Evolutionary conservation across 2,329 filamentous ascomycete species (phyloP).

Genomic region (Fusarium sp.): DNA sequence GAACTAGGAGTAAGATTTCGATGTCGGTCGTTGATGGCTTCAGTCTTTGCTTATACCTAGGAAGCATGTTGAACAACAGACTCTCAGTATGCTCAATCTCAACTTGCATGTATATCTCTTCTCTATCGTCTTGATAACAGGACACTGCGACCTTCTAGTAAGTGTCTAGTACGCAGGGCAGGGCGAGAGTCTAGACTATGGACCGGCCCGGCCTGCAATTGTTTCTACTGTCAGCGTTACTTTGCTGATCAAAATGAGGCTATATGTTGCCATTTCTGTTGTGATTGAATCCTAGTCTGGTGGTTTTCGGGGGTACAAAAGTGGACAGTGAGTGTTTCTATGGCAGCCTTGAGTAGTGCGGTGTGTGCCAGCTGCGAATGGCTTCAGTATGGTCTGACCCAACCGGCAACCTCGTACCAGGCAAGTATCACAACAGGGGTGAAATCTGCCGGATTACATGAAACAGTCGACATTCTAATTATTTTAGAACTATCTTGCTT

Average conservation of each 20-base stretch:
- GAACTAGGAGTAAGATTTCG: conserved; percentile 10
- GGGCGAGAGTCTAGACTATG: conserved; percentile 25
- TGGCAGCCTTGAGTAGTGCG: conserved; percentile 17
- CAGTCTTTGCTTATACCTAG: conserved; percentile 18
- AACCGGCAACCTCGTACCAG: conserved; percentile 39
- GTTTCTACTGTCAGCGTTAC: not conserved
- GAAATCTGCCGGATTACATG: conserved; percentile 6
- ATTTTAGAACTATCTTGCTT: conserved; percentile 14
- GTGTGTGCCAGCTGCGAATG: conserved; percentile 29
- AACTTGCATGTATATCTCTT: not conserved
- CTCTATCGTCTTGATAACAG: not conserved
- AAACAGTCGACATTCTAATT: conserved; percentile 23
- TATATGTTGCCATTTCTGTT: conserved; percentile 9
- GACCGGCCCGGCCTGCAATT: conserved; percentile 7
- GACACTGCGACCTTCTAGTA: conserved; percentile 1
- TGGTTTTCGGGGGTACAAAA: conserved; percentile 6
- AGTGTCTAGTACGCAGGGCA: conserved; percentile 2
- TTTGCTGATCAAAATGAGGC: conserved; percentile 1
- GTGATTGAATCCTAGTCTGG: conserved; percentile 2
- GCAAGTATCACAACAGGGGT: conserved; percentile 19
- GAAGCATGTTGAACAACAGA: conserved; percentile 11
- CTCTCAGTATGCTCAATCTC: conserved; percentile 10
- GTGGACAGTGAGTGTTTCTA: conserved; percentile 17
- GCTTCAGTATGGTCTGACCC: conserved; percentile 42
- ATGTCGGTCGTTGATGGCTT: conserved; percentile 5